Conservation (phyloP, 805 yeast species). For the Suhomyces kilbournensis region DNA sequence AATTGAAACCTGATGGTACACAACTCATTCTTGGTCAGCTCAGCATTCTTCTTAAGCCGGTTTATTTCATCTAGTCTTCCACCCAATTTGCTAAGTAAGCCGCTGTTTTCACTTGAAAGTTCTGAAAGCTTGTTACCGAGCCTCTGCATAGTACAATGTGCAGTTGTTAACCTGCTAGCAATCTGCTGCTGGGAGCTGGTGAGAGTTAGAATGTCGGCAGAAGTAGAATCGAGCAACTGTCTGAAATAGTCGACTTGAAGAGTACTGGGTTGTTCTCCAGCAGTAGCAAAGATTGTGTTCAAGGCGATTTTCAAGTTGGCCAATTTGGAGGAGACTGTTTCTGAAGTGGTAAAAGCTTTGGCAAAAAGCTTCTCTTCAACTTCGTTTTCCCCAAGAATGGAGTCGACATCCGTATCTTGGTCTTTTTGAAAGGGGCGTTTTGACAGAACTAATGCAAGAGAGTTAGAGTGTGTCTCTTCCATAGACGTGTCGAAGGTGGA, state of each 20-base stretch:
- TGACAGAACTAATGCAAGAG: not conserved
- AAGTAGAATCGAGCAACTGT: not conserved
- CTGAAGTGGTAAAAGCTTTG: not conserved
- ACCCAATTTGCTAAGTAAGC: not conserved
- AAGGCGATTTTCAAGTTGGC: not conserved
- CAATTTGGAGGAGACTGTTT: not conserved
- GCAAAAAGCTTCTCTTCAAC: not conserved
- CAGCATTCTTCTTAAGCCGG: not conserved
- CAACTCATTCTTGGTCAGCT: not conserved
- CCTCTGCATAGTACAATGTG: not conserved
- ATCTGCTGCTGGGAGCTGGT: not conserved
- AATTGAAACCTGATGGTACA: not conserved
- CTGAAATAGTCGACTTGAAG: not conserved
- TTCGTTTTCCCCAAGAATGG: not conserved
- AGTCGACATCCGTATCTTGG: not conserved
- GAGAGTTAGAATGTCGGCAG: not conserved
- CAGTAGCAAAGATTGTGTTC: not conserved
- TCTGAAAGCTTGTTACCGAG: not conserved
- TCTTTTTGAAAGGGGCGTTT: not conserved
- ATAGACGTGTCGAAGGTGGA: not conserved
- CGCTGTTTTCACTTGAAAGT: not conserved
- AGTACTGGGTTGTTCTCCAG: not conserved
- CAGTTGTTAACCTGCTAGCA: not conserved
- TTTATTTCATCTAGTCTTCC: not conserved
- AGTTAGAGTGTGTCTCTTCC: not conserved